Evolutionary conservation across 2,329 filamentous ascomycete genomes (phyloP), one percentile per base, ranked within the genome.

Genomic region (Curvularia spicifera): DNA sequence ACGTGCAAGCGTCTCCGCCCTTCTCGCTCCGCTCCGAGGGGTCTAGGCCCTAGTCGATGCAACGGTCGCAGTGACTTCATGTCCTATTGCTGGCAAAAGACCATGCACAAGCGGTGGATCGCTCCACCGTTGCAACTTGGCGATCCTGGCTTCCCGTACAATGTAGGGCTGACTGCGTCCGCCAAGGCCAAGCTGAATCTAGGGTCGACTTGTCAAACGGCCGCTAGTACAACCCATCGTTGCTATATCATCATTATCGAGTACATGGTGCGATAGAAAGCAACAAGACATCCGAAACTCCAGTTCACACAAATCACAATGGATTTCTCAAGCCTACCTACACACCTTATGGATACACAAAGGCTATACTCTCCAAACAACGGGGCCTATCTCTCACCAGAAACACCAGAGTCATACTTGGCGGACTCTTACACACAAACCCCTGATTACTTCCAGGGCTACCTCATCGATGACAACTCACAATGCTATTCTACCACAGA

Each of bases 101-200:
- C 10, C 28, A 20, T 20, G 15, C 44, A 33, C 22, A 18, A 29
- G 28, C 44, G 13, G 29, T 47, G 31, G 12, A 18, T 47, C 3
- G 28, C 44, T 47, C 44, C 44, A 47, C 29, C 20, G 28, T 12
- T 47, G 44, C n/a, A 20, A 10, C 5, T 47, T n/a, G 44, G 44
- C 29, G 18, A 20, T 43, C 10, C 29, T 20, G 6, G 29, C 18
- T 33, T 31, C 12, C 18, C 26, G 44, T 47, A 5, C 20, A 47
- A 15, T 47, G n/a, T 33, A 47, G 44, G 44, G 44, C 44, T 47
- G 28, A 47, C 44, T 33, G 29, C 44, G 33, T 33, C 29, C 12
- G 44, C 44, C 44, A 47, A 47, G 44, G 18, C 5, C 12, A 33
- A 33, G 44, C 44, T 47, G 44, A 33, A 15, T 13, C 18, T n/a